Base-by-base conservation (phyloP, 2,329 filamentous ascomycete genomes). In the Talaromyces marneffei region DNA sequence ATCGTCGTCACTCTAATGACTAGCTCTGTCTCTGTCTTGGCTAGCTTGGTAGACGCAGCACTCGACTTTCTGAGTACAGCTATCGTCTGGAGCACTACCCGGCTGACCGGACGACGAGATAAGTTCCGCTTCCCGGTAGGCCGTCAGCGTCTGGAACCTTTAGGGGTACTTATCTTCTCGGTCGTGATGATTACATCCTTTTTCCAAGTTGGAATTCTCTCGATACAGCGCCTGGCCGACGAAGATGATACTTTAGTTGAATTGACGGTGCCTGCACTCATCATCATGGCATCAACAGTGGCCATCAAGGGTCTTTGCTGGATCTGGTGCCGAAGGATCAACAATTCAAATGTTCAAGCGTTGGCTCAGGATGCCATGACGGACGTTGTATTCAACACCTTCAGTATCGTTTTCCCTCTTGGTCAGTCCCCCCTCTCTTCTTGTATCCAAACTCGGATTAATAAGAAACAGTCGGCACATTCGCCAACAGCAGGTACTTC, bases 361-460 rank as follows among this genome's bases (percentile, higher is more conserved):
- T 78, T 96, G 66, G 85, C 85, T 0, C 84, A 87, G 67, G 85
- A 87, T 65, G 85, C 85, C 12, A 80, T 85, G 74, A 88, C 90
- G 0, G 90, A 96, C 69, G 89, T 96, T 29, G 86, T 96, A 33
- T 96, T 96, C 83, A 96, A 96, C 75, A 85, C 85, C 0, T 93
- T 94, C 69, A 92, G 89, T 65, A 94, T 96, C 69, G 82, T 94
- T 25, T 96, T 96, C 71, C 92, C 92, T 1, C 84, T 95, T 8
- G 81, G 72, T 74, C 65, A 63, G 69, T 61, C 27, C 27, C 10
- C 14, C 12, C 8, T 14, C 9, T 29, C 9, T 10, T 4, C 3
- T 52, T 6, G 4, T 10, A 20, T 4, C 12, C 3, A 20, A 2
- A n/a, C n/a, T 4, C 25, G 14, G 7, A 16, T 46, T 59, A 40